Evolutionary conservation across 2,329 filamentous ascomycete species (phyloP).

Genomic region (Pseudogymnoascus sp.): DNA sequence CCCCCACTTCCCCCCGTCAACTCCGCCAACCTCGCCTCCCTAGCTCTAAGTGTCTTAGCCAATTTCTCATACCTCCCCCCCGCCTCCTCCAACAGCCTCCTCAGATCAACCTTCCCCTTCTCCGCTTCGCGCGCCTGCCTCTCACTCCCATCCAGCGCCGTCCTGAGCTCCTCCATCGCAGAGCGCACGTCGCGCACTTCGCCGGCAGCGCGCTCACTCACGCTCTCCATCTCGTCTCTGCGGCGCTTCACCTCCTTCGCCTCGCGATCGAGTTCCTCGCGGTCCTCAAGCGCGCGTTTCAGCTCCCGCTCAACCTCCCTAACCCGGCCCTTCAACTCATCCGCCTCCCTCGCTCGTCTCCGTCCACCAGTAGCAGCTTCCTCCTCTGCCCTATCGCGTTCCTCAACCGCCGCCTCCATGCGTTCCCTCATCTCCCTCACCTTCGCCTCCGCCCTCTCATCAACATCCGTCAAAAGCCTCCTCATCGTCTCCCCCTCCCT

Average conservation of each 20-base stretch:
- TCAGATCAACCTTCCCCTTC: slow-evolving; percentile 68
- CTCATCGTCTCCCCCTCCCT: slow-evolving; percentile 95
- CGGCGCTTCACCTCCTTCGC: slow-evolving; percentile 68
- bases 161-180: slow-evolving; percentile 69
- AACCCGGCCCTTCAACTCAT: slow-evolving; percentile 72
- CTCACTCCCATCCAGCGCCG: slow-evolving; percentile 81
- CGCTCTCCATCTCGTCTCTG: slow-evolving; percentile 66
- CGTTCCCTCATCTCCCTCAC: slow-evolving; percentile 82
- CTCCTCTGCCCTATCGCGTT: slow-evolving; percentile 86
- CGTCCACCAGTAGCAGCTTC: slow-evolving; percentile 73
- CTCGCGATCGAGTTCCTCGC: slow-evolving; percentile 65
- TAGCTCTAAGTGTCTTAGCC: slow-evolving; percentile 53
- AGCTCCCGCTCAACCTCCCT: slow-evolving; percentile 75
- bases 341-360: slow-evolving; percentile 70
- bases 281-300: slow-evolving; percentile 62
- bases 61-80: slow-evolving; percentile 71
- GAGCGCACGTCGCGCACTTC: slow-evolving; percentile 69
- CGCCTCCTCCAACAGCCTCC: slow-evolving; percentile 69
- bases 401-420: slow-evolving; percentile 86
- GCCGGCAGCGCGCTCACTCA: slow-evolving; percentile 57
- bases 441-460: slow-evolving; percentile 71
- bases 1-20: slow-evolving; percentile 16
- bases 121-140: slow-evolving; percentile 75
- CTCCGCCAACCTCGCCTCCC: slow-evolving; percentile 31
- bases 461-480: slow-evolving; percentile 74